Evolutionary conservation across 441 rosid species (phyloP).

Genomic region (Populus tomentosa): DNA sequence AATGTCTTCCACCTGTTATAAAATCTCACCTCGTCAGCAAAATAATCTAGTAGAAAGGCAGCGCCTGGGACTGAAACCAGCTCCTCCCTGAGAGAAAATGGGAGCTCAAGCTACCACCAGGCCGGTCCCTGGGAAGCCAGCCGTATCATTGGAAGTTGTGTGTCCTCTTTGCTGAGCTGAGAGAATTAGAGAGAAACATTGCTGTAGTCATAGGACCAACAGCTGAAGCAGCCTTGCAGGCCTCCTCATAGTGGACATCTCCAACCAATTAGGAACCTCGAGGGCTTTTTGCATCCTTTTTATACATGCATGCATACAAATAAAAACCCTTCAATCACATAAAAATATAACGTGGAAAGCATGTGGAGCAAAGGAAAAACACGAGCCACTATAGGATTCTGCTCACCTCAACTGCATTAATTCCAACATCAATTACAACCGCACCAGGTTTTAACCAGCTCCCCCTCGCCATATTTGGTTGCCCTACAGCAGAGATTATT

Average conservation of each 20-base stretch:
- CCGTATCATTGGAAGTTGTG: conserved; percentile 32
- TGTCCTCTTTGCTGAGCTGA: conserved; percentile 56
- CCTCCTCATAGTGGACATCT: conserved; percentile 80
- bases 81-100: not conserved
- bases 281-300: conserved; percentile 53
- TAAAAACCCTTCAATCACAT: conserved; percentile 3
- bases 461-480: conserved; percentile 77
- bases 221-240: conserved; percentile 67
- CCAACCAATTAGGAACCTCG: conserved; percentile 74
- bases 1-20: not conserved
- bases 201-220: conserved; percentile 94
- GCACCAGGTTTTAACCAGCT: conserved; percentile 92
- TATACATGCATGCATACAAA: conserved; percentile 3
- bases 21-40: not conserved
- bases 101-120: not conserved
- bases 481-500: conserved; percentile 74
- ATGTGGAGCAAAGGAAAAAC: not conserved
- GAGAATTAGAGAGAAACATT: conserved; percentile 80
- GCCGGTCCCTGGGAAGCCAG: not conserved
- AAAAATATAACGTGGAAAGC: not conserved
- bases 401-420: conserved; percentile 75
- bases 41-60: not conserved
- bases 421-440: conserved; percentile 83
- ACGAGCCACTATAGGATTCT: not conserved
- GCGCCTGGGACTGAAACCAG: not conserved